phyloP scores from a whole-genome alignment of 805 yeast species.

The Saccharomycopsis capsularis region DNA sequence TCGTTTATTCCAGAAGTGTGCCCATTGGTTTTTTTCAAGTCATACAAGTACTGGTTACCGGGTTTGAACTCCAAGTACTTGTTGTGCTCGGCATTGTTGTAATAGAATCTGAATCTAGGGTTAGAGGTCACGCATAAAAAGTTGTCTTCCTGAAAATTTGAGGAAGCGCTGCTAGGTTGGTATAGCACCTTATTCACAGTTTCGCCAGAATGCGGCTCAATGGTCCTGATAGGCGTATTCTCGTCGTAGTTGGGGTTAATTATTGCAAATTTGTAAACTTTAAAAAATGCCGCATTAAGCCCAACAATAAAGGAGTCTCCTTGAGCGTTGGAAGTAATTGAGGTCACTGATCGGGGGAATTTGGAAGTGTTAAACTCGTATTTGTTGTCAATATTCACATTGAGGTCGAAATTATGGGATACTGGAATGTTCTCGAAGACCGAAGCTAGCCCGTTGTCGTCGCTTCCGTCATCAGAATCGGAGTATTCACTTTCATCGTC shows the following conservation, averaged over 20 bases:
- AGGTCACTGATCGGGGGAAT: not conserved
- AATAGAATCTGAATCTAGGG: not conserved
- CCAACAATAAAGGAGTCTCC: conserved; percentile 7
- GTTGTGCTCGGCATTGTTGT: not conserved
- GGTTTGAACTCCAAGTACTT: not conserved
- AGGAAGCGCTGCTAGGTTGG: conserved; percentile 1
- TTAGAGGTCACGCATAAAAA: not conserved
- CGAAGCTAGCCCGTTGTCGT: not conserved
- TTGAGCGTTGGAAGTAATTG: not conserved
- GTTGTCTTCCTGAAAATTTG: not conserved
- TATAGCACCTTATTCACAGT: conserved; percentile 1
- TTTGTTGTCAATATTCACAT: not conserved
- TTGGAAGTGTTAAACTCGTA: not conserved
- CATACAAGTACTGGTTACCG: conserved; percentile 33
- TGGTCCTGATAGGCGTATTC: not conserved
- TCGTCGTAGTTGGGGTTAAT: conserved; percentile 1
- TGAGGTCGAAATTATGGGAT: not conserved
- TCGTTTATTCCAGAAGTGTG: conserved; percentile 29
- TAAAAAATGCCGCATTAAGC: not conserved
- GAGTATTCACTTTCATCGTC: not conserved
- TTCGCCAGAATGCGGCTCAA: not conserved
- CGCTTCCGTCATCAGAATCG: not conserved
- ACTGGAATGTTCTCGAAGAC: conserved; percentile 1
- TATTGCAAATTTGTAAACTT: not conserved
- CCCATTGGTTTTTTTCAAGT: conserved; percentile 31